Conservation (phyloP, 495 filamentous ascomycete species). For the Trichocladium uniseriatum region DNA sequence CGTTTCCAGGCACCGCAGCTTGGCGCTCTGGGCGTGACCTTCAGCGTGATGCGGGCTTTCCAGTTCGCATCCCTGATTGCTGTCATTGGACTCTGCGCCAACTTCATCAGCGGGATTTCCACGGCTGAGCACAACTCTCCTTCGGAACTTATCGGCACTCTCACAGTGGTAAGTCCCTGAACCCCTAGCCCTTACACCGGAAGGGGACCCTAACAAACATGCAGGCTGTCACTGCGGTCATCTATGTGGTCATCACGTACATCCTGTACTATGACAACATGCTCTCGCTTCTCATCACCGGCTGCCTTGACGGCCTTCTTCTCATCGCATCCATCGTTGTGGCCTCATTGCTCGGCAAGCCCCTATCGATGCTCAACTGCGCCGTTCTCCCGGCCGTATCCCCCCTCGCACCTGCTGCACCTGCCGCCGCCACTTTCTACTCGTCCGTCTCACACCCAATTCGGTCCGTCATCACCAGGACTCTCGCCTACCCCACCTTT, state of each 20-base stretch:
- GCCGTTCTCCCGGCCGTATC: conserved; percentile 32
- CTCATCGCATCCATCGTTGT: conserved; percentile 72
- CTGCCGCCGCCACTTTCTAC: conserved; percentile 7
- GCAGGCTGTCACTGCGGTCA: conserved; percentile 63
- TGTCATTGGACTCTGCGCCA: conserved; percentile 71
- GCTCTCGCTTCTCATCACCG: conserved; percentile 63
- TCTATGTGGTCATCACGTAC: conserved; percentile 70
- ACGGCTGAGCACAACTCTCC: conserved; percentile 52
- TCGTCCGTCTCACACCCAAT: too few relatives aligned
- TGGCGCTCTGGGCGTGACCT: conserved; percentile 71
- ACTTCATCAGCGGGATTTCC: conserved; percentile 77
- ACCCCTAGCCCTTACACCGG: background rate
- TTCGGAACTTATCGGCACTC: conserved; percentile 62
- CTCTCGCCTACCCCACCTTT: conserved; percentile 17
- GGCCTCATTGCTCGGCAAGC: conserved; percentile 68
- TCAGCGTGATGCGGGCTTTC: conserved; percentile 61
- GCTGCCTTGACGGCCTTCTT: conserved; percentile 55
- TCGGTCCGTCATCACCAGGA: conserved; percentile 10
- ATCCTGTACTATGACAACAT: conserved; percentile 74
- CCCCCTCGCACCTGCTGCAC: conserved; percentile 2
- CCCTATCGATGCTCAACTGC: conserved; percentile 71
- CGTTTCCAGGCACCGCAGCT: conserved; percentile 53
- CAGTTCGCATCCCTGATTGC: conserved; percentile 64
- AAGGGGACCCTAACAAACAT: background rate
- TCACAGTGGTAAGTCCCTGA: conserved; percentile 60